Evolutionary conservation across 305 asterid species (phyloP), one percentile per base, ranked within the genome.

Genomic region (Plantago coronopus): DNA sequence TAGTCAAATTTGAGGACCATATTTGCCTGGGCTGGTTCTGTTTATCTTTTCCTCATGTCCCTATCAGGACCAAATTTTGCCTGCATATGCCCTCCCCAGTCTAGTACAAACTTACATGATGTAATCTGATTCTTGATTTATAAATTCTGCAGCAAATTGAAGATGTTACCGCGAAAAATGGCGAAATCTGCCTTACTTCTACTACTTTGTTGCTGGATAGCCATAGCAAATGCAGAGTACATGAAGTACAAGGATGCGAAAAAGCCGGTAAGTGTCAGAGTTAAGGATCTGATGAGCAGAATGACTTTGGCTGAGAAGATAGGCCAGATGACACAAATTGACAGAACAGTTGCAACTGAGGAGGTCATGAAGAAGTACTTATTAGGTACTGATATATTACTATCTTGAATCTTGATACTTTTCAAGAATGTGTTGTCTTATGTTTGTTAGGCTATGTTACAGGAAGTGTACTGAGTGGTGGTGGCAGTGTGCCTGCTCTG

Each of bases 281-380:
- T 84, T 48, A 72, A 74, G 19, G 83, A 84, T 29, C 60, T 84
- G 0, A 55, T 84, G 79, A 69, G 42, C 10, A 71, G 78, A 59
- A 84, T 84, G 93, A 81, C 79, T 16, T 64, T 84, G 22, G 77
- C 74, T 57, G 93, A 84, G 67, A 84, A 81, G 67, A 71, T 84
- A n/a, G 88, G 93, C 48, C 93, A 84, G 56, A 84, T 84, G 93
- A 71, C 76, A 9, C 93, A 84, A 59, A 84, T 84, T 42, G 93
- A 84, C 6, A 70, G 86, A 15, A 3, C 61, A 3, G 88, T 79
- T 1, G 86, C 86, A 11, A 69, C 88, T 1, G 18, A 69, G 0
- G 45, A 79, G 7, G 80, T 79, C 73, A 72, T 79, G 80, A 77
- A 49, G 45, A 84, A 81, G 48, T 78, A 84, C 46, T 64, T 37